These are phyloP conservation scores for Aspergillus chevalieri DNA, from an alignment of 2,329 filamentous ascomycete genomes.

Conservation along the genomic window DNA sequence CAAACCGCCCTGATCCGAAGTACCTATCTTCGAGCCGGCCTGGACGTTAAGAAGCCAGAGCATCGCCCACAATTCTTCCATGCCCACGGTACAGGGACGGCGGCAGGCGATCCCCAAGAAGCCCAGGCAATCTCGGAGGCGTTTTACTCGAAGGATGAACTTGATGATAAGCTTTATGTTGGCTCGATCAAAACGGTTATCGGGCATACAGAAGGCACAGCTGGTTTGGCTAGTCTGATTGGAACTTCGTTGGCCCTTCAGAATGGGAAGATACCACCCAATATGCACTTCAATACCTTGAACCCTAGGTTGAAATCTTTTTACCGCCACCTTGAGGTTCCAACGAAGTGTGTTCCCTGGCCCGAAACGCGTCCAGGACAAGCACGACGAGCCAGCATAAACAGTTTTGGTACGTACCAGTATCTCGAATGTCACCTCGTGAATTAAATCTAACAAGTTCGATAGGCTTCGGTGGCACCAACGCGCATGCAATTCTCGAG, in stretches of 20 bases:
- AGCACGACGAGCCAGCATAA: conserved; percentile 13
- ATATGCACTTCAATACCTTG: conserved; percentile 16
- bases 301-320: conserved; percentile 18
- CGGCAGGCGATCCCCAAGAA: conserved; percentile 23
- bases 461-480: conserved; percentile 12
- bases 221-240: conserved; percentile 22
- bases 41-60: conserved; percentile 17
- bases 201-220: conserved; percentile 20
- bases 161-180: conserved; percentile 9
- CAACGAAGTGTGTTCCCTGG: conserved; percentile 11
- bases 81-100: conserved; percentile 37
- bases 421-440: background rate
- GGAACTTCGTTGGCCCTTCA: conserved; percentile 22
- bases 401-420: conserved; percentile 18
- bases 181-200: conserved; percentile 25
- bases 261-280: conserved; percentile 21
- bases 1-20: background rate
- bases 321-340: conserved; percentile 10
- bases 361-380: conserved; percentile 3
- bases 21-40: conserved; percentile 13
- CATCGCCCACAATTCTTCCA: conserved; percentile 31
- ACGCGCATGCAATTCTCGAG: conserved; percentile 17
- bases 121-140: conserved; percentile 14
- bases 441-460: background rate
- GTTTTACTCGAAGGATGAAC: conserved; percentile 9